Percentiles rank a stretch among this genome's conserved stretches.
Conservation (phyloP, 129 eudicot species). For the Sambucus nigra region DNA sequence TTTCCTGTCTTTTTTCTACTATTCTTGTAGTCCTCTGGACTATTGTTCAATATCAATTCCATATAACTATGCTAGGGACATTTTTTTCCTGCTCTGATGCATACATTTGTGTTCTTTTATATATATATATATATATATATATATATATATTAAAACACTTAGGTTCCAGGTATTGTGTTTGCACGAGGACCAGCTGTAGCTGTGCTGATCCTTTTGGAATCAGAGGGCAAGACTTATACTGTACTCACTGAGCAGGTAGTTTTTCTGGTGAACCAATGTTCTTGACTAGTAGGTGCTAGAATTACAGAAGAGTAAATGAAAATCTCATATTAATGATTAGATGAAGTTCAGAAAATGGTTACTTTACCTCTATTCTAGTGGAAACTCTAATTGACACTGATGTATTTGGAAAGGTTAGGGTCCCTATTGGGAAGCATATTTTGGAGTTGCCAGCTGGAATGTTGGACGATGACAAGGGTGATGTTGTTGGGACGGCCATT, state of each 20-base stretch:
- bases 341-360: not conserved
- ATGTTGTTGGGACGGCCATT: slow-evolving; percentile 80
- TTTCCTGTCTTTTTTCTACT: not conserved
- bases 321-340: not conserved
- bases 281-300: not conserved
- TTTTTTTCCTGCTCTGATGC: not conserved
- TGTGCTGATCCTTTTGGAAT: slow-evolving; percentile 78
- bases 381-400: slow-evolving; percentile 6
- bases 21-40: not conserved
- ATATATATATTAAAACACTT: slow-evolving; percentile 11
- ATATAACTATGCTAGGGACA: too few relatives aligned
- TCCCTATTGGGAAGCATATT: slow-evolving; percentile 82
- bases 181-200: slow-evolving; percentile 99
- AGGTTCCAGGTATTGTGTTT: slow-evolving; percentile 99
- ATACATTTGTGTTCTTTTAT: slow-evolving; percentile 6
- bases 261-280: slow-evolving; percentile 6
- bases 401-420: slow-evolving; percentile 61
- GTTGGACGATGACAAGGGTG: slow-evolving; percentile 83
- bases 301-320: not conserved
- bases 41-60: too few relatives aligned
- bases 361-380: not conserved
- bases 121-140: too few relatives aligned
- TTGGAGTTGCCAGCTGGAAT: slow-evolving; percentile 99
- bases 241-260: slow-evolving; percentile 93
- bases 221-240: slow-evolving; percentile 81